These are phyloP conservation scores for Nicotiana sylvestris DNA, from an alignment of 257 asterid genomes.

Conservation along the genomic window DNA sequence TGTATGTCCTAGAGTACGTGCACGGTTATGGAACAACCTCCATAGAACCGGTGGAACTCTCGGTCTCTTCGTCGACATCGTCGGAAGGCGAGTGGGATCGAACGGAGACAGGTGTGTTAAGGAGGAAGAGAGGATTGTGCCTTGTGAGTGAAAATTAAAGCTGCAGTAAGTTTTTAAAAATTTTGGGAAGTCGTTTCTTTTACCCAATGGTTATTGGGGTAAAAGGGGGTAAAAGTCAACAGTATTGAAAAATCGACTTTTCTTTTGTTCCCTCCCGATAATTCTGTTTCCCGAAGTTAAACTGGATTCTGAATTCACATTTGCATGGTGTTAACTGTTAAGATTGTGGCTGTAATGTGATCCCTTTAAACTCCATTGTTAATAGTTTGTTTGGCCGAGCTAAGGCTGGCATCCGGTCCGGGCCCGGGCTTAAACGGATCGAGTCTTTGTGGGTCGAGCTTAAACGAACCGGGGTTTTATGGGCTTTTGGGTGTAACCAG, in stretches of 20 bases:
- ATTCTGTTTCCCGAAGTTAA: not conserved
- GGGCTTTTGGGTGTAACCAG: too few relatives aligned
- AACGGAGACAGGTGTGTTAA: not conserved
- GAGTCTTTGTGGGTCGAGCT: too few relatives aligned
- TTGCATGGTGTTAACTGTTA: not conserved
- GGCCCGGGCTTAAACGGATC: too few relatives aligned
- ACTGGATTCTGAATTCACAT: not conserved
- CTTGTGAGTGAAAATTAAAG: not conserved
- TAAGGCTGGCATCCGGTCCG: too few relatives aligned
- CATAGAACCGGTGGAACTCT: constrained; percentile 68
- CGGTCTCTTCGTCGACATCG: constrained; percentile 42
- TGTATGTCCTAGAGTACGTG: constrained; percentile 64
- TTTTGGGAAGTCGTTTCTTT: not conserved
- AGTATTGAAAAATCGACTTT: not conserved
- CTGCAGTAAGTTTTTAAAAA: not conserved
- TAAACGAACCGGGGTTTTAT: too few relatives aligned
- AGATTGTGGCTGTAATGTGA: not conserved
- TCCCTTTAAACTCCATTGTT: too few relatives aligned
- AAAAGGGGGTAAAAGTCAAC: not conserved
- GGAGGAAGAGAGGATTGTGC: not conserved
- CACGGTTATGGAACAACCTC: constrained; percentile 57
- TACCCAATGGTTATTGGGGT: not conserved
- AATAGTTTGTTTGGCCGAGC: too few relatives aligned
- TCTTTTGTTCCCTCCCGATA: not conserved
- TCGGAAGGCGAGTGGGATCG: not conserved